phyloP scores from a whole-genome alignment of 2,329 filamentous ascomycete genomes.

The Coniochaeta sp. region DNA sequence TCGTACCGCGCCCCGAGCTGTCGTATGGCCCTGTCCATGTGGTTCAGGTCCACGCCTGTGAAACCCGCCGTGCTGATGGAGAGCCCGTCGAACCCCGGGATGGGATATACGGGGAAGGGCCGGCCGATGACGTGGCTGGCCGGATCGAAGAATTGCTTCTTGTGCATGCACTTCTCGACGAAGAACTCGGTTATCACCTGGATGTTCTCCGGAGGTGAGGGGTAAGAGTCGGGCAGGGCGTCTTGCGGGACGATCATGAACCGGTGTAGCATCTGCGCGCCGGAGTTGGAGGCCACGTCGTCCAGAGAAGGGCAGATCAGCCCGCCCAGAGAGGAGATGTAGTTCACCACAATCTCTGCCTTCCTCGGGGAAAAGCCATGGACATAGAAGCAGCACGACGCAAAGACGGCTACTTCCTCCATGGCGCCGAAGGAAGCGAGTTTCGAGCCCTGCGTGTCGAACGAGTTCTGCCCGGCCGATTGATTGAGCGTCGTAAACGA shows the following conservation, averaged over 20 bases:
- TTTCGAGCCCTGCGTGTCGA: conserved; percentile 15
- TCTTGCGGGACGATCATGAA: conserved; percentile 50
- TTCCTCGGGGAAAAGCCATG: conserved; percentile 50
- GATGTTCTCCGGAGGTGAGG: conserved; percentile 29
- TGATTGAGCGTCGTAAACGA: neutral
- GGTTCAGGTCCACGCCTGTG: conserved; percentile 74
- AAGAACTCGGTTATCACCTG: conserved; percentile 80
- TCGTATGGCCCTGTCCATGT: conserved; percentile 69
- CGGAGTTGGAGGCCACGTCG: conserved; percentile 26
- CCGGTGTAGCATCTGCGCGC: conserved; percentile 26
- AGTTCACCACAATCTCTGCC: conserved; percentile 38
- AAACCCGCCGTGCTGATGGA: conserved; percentile 78
- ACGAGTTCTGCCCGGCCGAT: neutral
- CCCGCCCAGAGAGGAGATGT: conserved; percentile 42
- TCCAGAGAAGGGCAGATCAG: conserved; percentile 33
- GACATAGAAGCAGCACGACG: conserved; percentile 50
- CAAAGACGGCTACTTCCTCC: conserved; percentile 39
- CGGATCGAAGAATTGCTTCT: conserved; percentile 65
- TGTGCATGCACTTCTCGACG: conserved; percentile 80
- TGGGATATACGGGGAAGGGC: conserved; percentile 66
- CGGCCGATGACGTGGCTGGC: conserved; percentile 64
- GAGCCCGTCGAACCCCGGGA: conserved; percentile 62
- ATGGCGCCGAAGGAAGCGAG: conserved; percentile 15
- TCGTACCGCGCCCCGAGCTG: conserved; percentile 77
- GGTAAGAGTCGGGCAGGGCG: conserved; percentile 39